Evolutionary conservation across 768 basidiomycete genomes (phyloP).

Genomic region (Boletus vinaceobasis): DNA sequence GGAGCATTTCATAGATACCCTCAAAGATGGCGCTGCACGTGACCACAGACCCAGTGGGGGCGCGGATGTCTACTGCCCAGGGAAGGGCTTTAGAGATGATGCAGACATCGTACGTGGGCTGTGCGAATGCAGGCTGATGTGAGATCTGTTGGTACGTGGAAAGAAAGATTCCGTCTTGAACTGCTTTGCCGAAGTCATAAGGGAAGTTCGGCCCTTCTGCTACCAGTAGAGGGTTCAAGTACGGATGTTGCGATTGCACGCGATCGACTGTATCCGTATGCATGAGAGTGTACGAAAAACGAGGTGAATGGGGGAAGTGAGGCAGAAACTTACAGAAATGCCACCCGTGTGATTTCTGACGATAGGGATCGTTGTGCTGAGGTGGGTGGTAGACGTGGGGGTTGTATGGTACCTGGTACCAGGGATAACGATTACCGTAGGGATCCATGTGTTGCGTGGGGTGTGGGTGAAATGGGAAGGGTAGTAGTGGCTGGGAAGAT

Average conservation of each 20-base stretch:
- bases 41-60: slow-evolving; percentile 25
- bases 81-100: slow-evolving; percentile 63
- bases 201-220: slow-evolving; percentile 47
- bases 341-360: slow-evolving; percentile 15
- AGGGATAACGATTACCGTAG: slow-evolving; percentile 19
- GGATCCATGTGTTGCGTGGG: slow-evolving; percentile 20
- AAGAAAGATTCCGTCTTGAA: slow-evolving; percentile 40
- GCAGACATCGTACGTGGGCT: slow-evolving; percentile 37
- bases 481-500: background rate
- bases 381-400: slow-evolving; percentile 30
- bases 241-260: slow-evolving; percentile 42
- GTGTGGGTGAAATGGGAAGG: slow-evolving; percentile 1
- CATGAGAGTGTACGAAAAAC: background rate
- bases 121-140: slow-evolving; percentile 36
- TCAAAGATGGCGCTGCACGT: slow-evolving; percentile 58
- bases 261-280: slow-evolving; percentile 14
- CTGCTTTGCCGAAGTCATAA: slow-evolving; percentile 47
- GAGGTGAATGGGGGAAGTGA: background rate
- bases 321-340: slow-evolving; percentile 9
- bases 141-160: slow-evolving; percentile 41
- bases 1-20: slow-evolving; percentile 45
- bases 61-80: slow-evolving; percentile 58
- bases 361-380: slow-evolving; percentile 13
- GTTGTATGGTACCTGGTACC: slow-evolving; percentile 28
- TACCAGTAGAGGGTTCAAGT: slow-evolving; percentile 52